Evolutionary conservation across 441 rosid genomes (phyloP), one percentile per base, ranked within the genome.

Genomic region (Lepidium campestre): DNA sequence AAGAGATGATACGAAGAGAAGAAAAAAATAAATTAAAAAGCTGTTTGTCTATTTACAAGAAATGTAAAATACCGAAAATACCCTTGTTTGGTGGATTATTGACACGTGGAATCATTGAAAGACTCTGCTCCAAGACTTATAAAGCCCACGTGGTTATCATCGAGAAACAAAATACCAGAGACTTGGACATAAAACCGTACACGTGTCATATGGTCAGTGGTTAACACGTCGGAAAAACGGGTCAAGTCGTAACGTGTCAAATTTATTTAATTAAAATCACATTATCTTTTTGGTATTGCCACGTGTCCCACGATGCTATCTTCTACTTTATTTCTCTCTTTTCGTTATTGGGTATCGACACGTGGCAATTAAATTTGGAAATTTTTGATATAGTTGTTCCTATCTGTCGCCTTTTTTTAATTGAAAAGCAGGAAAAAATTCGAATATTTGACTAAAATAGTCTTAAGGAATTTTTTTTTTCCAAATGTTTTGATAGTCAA

Each of bases 221-320:
- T 15, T 5, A 4, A 50, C 45, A 46, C 36, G 47, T 57, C 25
- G 18, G 4, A 42, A 29, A 5, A 15, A 29, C 36, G 48, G 12
- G 22, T 52, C 62, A 23, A n/a, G 49, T 57, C 67, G 56, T 52
- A 65, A 72, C 71, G 75, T 72, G 71, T 65, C 61, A 59, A n/a
- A n/a, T 29, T 27, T 49, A 5, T 36, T 0, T 7, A 18, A 36
- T 25, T 46, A 19, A 4, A 17, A 15, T 62, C 31, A 45, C 69
- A 35, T 70, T 53, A 29, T 71, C 58, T 25, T 57, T 29, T 13
- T 1, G 13, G 17, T 7, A 0, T 20, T 5, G 50, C 58, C 66
- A 72, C 66, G 76, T 49, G 76, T 72, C 8, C 4, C 31, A 7
- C 19, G 31, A 36, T 2, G 7, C 14, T 13, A 4, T 36, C 18